Evolutionary conservation across 2,329 filamentous ascomycete genomes (phyloP).

Genomic region (Parascedosporium putredinis): DNA sequence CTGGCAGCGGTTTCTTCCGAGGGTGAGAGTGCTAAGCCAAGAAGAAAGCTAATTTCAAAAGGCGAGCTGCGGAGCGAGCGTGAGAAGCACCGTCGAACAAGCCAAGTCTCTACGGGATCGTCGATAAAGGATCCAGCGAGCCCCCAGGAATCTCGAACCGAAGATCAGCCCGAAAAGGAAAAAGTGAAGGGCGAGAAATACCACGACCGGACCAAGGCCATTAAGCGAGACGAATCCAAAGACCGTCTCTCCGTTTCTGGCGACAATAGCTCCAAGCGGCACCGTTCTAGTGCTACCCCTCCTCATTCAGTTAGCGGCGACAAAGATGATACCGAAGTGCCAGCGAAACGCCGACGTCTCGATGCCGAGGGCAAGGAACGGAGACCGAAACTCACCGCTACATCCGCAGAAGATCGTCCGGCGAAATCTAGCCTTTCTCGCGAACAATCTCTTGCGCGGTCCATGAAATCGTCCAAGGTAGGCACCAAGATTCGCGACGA

Average conservation of each 20-base stretch:
- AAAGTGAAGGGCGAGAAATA: constrained; percentile 40
- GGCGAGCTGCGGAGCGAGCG: constrained; percentile 50
- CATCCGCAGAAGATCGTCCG: constrained; percentile 33
- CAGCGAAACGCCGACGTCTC: constrained; percentile 50
- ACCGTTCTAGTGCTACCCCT: constrained; percentile 48
- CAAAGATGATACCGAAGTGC: constrained; percentile 40
- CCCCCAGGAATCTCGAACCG: constrained; percentile 33
- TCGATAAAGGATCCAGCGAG: constrained; percentile 42
- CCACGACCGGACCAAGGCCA: constrained; percentile 48
- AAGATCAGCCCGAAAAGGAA: constrained; percentile 34
- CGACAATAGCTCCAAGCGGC: constrained; percentile 46
- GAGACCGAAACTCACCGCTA: constrained; percentile 29
- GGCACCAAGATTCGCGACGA: constrained; percentile 21
- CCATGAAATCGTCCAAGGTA: constrained; percentile 12
- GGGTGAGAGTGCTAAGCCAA: constrained; percentile 47
- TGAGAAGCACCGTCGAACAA: constrained; percentile 47
- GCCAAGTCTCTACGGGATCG: constrained; percentile 45
- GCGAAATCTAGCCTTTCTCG: constrained; percentile 31
- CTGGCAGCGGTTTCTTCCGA: constrained; percentile 41
- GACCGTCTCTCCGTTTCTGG: constrained; percentile 40
- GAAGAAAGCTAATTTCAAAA: constrained; percentile 54
- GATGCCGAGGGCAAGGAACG: constrained; percentile 43
- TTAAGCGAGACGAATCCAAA: constrained; percentile 51
- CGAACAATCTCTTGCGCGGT: constrained; percentile 25
- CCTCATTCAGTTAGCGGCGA: constrained; percentile 40